Base-by-base conservation (phyloP, 352 stramenopile species). In the Globisporangium carolinianum region DNA sequence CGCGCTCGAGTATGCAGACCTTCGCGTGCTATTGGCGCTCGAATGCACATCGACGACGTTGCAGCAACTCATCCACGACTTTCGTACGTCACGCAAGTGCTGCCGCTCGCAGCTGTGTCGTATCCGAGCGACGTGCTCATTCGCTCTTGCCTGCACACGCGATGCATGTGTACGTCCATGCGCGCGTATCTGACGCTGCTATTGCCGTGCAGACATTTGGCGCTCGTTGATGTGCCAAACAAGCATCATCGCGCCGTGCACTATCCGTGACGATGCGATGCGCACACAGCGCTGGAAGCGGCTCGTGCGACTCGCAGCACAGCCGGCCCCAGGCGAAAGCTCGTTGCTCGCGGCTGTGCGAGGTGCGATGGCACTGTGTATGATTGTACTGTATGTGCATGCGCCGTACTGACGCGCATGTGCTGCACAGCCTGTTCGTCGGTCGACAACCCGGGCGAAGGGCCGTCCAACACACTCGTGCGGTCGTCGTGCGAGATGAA, bases 371-470 rank as follows among this genome's bases (percentile, higher is more conserved):
- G 2, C 3, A 10, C 38, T 24, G 6, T 54, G 10, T 2, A 38
- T 45, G 6, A 7, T 36, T n/a, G 12, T 35, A 11, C 51, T 45
- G 12, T 18, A 32, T 49, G 7, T 11, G 6, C 41, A 15, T 38
- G 10, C 0, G 6, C 7, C n/a, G 38, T 50, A 41, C 9, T 32
- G 14, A 18, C 11, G 11, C 8, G n/a, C 9, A 6, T 18, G 18
- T 35, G 5, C 5, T 39, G 18, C 15, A 45, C 47, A 83, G 74
- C 67, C 5, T 84, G 66, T 54, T 78, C 72, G 39, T 82, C 72
- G 1, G 68, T 81, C 46, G 75, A 84, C 52, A 72, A 82, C 57
- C 57, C 57, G 42, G 79, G 76, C 43, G 75, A 84, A 56, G 68
- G 66, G 18, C 67, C 72, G 0, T 70, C 72, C 24, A 84, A 84